phyloP scores from a whole-genome alignment of 768 basidiomycete species.

The Naganishia friedmannii region DNA sequence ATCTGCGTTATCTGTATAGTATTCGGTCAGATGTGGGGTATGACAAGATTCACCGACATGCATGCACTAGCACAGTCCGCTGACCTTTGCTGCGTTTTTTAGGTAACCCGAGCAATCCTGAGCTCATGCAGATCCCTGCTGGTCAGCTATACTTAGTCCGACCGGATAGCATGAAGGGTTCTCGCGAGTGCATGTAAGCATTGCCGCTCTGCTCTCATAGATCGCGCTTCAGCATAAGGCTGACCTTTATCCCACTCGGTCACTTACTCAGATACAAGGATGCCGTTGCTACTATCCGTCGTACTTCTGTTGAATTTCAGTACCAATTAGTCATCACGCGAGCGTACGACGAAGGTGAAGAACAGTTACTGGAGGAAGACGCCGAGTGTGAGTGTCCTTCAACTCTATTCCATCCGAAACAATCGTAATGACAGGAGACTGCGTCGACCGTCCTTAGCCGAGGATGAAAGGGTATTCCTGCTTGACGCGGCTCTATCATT shows the following conservation, averaged over 20 bases:
- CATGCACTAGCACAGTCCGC: background rate
- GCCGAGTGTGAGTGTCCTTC: constrained; percentile 52
- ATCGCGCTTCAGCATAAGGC: background rate
- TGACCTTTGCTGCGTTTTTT: constrained; percentile 25
- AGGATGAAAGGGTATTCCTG: constrained; percentile 88
- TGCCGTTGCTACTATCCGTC: constrained; percentile 88
- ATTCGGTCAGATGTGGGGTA: constrained; percentile 91
- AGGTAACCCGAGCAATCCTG: constrained; percentile 92
- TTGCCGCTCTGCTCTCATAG: background rate
- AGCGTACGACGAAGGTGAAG: constrained; percentile 95
- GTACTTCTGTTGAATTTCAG: constrained; percentile 68
- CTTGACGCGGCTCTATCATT: constrained; percentile 88
- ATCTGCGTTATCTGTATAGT: constrained; percentile 57
- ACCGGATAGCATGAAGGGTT: constrained; percentile 83
- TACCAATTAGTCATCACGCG: constrained; percentile 88
- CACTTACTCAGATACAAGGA: constrained; percentile 72
- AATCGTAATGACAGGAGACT: background rate
- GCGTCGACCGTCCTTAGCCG: constrained; percentile 60
- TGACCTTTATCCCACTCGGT: background rate
- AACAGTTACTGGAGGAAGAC: constrained; percentile 88
- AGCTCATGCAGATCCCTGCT: constrained; percentile 88
- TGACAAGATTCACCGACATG: constrained; percentile 54
- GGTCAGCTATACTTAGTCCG: constrained; percentile 89
- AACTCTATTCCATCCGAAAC: constrained; percentile 59
- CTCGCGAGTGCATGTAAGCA: constrained; percentile 93